Percentiles rank a stretch among this genome's conserved stretches.
Conservation (phyloP, 345 rosid genomes). For the Salix udensis region DNA sequence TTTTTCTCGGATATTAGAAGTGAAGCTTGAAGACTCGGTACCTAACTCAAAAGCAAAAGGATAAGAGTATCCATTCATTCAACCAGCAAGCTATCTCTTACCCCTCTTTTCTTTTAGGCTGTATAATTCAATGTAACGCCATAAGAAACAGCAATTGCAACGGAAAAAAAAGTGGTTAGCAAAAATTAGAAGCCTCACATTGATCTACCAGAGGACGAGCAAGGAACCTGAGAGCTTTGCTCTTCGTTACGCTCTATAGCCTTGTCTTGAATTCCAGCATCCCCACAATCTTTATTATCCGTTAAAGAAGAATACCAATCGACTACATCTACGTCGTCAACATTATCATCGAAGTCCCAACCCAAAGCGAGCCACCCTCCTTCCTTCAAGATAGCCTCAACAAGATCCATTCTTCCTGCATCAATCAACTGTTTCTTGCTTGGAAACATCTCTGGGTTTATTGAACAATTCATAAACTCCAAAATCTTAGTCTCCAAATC, state of each 20-base stretch:
- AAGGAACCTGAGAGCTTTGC: slow-evolving; percentile 22
- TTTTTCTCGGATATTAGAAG: not conserved
- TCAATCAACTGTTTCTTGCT: slow-evolving; percentile 56
- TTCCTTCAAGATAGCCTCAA: slow-evolving; percentile 47
- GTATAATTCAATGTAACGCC: not conserved
- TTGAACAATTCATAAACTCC: slow-evolving; percentile 75
- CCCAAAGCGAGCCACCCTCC: slow-evolving; percentile 93
- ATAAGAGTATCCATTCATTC: not conserved
- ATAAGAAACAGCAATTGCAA: not conserved
- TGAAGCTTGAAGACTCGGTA: not conserved
- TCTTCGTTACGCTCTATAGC: slow-evolving; percentile 16
- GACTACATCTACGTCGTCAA: slow-evolving; percentile 12
- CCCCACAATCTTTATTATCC: slow-evolving; percentile 22
- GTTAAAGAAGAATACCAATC: slow-evolving; percentile 15
- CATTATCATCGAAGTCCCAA: slow-evolving; percentile 62
- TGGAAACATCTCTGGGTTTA: slow-evolving; percentile 62
- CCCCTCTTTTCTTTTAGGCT: not conserved
- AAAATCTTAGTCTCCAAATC: slow-evolving; percentile 71
- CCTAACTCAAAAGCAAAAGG: not conserved
- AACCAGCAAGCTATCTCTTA: not conserved
- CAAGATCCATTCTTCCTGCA: slow-evolving; percentile 76
- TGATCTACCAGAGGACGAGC: slow-evolving; percentile 53
- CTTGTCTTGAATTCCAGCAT: slow-evolving; percentile 14
- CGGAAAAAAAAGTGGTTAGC: not conserved
- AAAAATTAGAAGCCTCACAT: slow-evolving; percentile 46